Conservation (phyloP, 257 asterid genomes). For the Nicotiana noctiflora region DNA sequence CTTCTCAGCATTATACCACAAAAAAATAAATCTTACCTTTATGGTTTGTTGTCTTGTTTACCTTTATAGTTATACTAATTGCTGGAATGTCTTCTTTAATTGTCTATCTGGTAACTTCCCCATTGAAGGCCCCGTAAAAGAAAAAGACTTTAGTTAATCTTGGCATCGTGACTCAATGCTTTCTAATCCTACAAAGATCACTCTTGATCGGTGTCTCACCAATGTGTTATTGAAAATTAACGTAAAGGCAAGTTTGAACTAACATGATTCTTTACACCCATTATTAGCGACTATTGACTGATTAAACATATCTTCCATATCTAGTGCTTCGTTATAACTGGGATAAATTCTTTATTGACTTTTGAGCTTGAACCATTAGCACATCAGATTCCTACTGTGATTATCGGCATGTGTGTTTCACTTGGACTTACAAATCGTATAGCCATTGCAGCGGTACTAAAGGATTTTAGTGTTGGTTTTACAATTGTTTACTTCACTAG, state of each 20-base stretch:
- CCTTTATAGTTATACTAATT: too few species aligned
- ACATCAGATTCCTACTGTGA: constrained; percentile 42
- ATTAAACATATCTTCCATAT: too few species aligned
- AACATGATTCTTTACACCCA: too few species aligned
- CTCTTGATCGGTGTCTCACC: constrained; percentile 20
- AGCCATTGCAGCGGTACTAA: constrained; percentile 53
- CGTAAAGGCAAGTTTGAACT: constrained; percentile 36
- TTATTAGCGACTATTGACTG: too few species aligned
- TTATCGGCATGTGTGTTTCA: constrained; percentile 68
- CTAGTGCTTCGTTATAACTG: constrained; percentile 28
- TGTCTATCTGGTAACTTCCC: background rate
- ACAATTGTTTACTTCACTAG: background rate
- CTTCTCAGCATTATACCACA: constrained; percentile 50
- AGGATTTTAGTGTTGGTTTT: background rate
- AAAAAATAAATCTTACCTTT: constrained; percentile 49
- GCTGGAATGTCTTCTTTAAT: too few species aligned
- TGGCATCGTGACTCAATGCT: constrained; percentile 55
- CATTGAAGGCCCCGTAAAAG: too few species aligned
- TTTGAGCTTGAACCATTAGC: constrained; percentile 27
- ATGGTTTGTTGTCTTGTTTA: constrained; percentile 25
- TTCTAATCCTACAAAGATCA: constrained; percentile 40
- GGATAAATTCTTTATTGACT: constrained; percentile 45
- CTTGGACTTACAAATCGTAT: constrained; percentile 57
- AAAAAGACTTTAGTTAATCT: constrained; percentile 18
- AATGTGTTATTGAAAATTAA: constrained; percentile 56